A percentile compares a stretch with the other conserved stretches of the same genome.
Conservation (phyloP, 78 protist genomes). For the Acrasis kona region DNA sequence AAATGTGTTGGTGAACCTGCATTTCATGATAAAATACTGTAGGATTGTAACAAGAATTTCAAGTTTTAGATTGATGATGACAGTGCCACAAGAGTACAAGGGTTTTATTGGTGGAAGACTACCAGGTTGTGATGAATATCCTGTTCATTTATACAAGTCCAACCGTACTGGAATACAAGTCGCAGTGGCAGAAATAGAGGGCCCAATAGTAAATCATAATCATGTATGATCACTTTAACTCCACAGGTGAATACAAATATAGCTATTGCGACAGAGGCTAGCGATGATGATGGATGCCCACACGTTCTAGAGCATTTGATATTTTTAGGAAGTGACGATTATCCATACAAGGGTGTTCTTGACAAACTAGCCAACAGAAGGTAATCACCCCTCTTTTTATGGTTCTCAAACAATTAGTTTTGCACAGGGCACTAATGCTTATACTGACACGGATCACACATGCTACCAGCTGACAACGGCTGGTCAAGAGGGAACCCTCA, state of each 20-base stretch:
- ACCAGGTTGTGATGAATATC: not conserved
- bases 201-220: slow-evolving; percentile 1
- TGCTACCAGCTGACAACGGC: slow-evolving; percentile 47
- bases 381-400: too few species aligned
- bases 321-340: slow-evolving; percentile 40
- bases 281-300: slow-evolving; percentile 43
- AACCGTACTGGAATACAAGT: slow-evolving; percentile 1
- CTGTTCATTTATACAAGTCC: not conserved
- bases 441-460: slow-evolving; percentile 60
- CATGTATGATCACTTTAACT: too few species aligned
- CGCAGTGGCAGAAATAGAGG: not conserved
- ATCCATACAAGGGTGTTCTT: slow-evolving; percentile 52
- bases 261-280: slow-evolving; percentile 44
- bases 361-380: slow-evolving; percentile 46
- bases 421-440: slow-evolving; percentile 51
- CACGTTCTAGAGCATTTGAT: slow-evolving; percentile 66
- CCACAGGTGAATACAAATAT: slow-evolving; percentile 15
- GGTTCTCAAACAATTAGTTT: too few species aligned
- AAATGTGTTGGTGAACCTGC: too few species aligned
- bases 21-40: too few species aligned
- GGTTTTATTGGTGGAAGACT: too few species aligned
- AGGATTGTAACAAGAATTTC: too few species aligned
- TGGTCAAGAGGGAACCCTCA: slow-evolving; percentile 65
- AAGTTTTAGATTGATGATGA: too few species aligned
- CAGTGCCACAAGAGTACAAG: too few species aligned